Base-by-base conservation (phyloP, 2,329 filamentous ascomycete species). In the Aureobasidium lini region DNA sequence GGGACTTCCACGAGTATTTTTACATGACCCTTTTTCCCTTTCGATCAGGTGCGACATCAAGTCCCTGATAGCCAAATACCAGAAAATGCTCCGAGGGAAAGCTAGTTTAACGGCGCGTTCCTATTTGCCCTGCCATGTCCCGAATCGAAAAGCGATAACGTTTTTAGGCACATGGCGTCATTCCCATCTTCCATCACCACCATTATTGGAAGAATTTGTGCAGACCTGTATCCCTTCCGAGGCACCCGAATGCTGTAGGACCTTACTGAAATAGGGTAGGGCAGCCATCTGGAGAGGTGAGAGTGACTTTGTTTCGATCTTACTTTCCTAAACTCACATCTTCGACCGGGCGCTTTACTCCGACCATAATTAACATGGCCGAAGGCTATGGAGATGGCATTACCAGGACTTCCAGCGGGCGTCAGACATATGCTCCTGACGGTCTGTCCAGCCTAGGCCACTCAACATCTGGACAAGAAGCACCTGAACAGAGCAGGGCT, bases 371-470 rank as follows among this genome's bases (percentile, higher is more conserved):
- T 28, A 15, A 16, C n/a, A 57, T 57, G 53, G 53, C 53, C 8
- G 40, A 57, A 7, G 11, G 36, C n/a, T 46, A 34, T 46, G 53
- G 39, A 43, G 53, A 57, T 13, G 57, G 57, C 36, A 50, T 59
- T 23, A 52, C 44, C 36, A 49, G 57, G n/a, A 59, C 57, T 10
- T 46, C 46, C 3, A 50, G 46, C 28, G 57, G 57, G 18, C 34
- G 57, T 9, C 34, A 42, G 28, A 59, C 57, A 28, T 59, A 59
- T 32, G 44, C 57, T 23, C 34, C 57, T 2, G 57, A 59, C 37
- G 57, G 46, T 32, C 42, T 57, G 5, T n/a, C 40, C 16, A 37
- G 11, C n/a, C 6, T 31, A 13, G 15, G 15, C 6, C 40, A 56
- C 9, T 31, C 15, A 5, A 34, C n/a, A 36, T 16, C 52, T 6